phyloP scores from a whole-genome alignment of 257 asterid species.

The Apocynum venetum region DNA sequence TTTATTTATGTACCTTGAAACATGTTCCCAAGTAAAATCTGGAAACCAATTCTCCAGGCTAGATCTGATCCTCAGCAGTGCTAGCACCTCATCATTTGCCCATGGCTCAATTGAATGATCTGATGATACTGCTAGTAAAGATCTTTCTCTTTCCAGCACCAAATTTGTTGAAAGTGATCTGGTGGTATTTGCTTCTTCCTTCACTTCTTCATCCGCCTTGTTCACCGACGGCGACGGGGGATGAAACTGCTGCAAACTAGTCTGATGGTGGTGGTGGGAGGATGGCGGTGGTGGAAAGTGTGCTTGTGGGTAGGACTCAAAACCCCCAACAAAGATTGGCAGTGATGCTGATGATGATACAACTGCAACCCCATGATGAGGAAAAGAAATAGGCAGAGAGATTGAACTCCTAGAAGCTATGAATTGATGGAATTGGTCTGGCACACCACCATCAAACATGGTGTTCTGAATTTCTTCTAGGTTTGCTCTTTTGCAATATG shows the following conservation, averaged over 20 bases:
- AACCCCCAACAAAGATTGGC: slow-evolving; percentile 25
- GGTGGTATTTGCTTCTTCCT: slow-evolving; percentile 15
- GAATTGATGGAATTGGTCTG: slow-evolving; percentile 55
- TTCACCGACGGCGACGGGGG: background rate
- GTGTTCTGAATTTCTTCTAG: too few species aligned
- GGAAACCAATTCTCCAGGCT: slow-evolving; percentile 65
- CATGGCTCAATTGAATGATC: slow-evolving; percentile 24
- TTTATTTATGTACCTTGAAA: slow-evolving; percentile 51
- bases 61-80: slow-evolving; percentile 65
- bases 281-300: slow-evolving; percentile 16
- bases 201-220: slow-evolving; percentile 4
- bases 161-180: slow-evolving; percentile 18
- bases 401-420: slow-evolving; percentile 40
- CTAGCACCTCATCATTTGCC: slow-evolving; percentile 63
- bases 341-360: slow-evolving; percentile 1
- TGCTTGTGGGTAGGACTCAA: slow-evolving; percentile 36
- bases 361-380: slow-evolving; percentile 29
- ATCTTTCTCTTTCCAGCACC: slow-evolving; percentile 23
- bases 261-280: slow-evolving; percentile 21
- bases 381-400: slow-evolving; percentile 36
- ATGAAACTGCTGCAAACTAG: background rate
- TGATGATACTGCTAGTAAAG: slow-evolving; percentile 13
- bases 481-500: background rate
- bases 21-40: slow-evolving; percentile 75
- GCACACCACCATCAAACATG: slow-evolving; percentile 64